Percentiles rank a stretch among this genome's conserved stretches.
phyloP scores from a whole-genome alignment of 495 filamentous ascomycete genomes.

The Daldinia decipiens region DNA sequence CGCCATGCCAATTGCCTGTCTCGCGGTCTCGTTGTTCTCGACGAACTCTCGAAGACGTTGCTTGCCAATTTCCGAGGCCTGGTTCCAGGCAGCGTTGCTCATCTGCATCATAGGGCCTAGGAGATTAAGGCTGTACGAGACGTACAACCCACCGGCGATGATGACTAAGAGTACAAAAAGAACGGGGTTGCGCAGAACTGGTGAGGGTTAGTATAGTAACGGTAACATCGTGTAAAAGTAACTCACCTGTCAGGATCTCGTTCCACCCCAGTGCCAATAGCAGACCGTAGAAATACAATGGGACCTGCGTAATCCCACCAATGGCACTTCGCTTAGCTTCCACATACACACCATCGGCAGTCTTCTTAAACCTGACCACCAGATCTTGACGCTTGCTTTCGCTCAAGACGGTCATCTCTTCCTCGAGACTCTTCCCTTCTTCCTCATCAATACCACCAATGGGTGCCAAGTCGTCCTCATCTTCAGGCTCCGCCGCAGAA shows the following conservation, averaged over 20 bases:
- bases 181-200: constrained; percentile 90
- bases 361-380: constrained; percentile 95
- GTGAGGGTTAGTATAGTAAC: constrained; percentile 49
- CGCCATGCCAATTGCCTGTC: constrained; percentile 81
- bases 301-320: constrained; percentile 93
- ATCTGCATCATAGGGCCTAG: constrained; percentile 96
- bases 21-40: constrained; percentile 79
- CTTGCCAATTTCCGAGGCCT: constrained; percentile 90
- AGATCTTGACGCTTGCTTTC: constrained; percentile 90
- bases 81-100: constrained; percentile 85
- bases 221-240: constrained; percentile 19
- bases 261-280: constrained; percentile 95
- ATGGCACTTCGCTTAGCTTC: constrained; percentile 97
- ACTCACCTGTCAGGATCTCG: constrained; percentile 88
- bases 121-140: constrained; percentile 91
- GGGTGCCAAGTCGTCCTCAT: constrained; percentile 87
- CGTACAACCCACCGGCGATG: constrained; percentile 76
- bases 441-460: constrained; percentile 94
- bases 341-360: constrained; percentile 95
- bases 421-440: constrained; percentile 90
- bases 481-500: constrained; percentile 76
- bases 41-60: constrained; percentile 87
- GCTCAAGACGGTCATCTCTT: constrained; percentile 92
- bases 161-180: constrained; percentile 91
- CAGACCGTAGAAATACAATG: constrained; percentile 91